Percentiles rank a stretch among this genome's conserved stretches.
Conservation (phyloP, 2,329 filamentous ascomycete genomes). For the Bipolaris bicolor region DNA sequence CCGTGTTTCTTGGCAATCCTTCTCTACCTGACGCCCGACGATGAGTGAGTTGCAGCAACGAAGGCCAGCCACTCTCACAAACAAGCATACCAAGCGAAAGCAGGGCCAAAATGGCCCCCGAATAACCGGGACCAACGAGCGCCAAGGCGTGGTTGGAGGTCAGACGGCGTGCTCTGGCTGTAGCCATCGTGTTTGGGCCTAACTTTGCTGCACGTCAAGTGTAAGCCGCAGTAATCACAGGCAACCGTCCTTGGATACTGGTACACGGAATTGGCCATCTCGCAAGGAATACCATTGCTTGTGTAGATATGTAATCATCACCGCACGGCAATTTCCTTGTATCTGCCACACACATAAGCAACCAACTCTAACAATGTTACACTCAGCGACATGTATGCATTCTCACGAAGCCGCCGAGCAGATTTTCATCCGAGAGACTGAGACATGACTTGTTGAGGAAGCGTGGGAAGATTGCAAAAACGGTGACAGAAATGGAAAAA, state of each 20-base stretch:
- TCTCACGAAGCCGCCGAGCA: conserved; percentile 5
- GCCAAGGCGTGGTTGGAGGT: conserved; percentile 21
- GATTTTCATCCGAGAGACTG: conserved; percentile 1
- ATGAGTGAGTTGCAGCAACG: conserved; percentile 2
- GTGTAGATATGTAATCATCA: conserved; percentile 4
- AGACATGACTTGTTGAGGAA: conserved; percentile 5
- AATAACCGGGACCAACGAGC: conserved; percentile 8
- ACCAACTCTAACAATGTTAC: conserved; percentile 4
- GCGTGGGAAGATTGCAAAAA: conserved; percentile 12
- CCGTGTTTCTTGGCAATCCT: conserved; percentile 14
- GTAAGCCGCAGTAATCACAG: conserved; percentile 39
- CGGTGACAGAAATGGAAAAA: conserved; percentile 16
- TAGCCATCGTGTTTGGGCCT: conserved; percentile 12
- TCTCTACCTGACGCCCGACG: background rate
- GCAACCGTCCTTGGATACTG: conserved; percentile 18
- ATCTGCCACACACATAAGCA: conserved; percentile 3
- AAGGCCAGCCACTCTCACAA: conserved; percentile 5
- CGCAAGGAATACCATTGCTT: conserved; percentile 1
- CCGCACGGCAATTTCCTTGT: conserved; percentile 4
- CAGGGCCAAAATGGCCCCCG: background rate
- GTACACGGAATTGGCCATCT: conserved; percentile 21
- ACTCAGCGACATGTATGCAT: background rate
- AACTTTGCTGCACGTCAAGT: conserved; percentile 26
- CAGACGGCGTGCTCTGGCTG: conserved; percentile 23
- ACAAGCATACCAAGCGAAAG: conserved; percentile 26